phyloP scores from a whole-genome alignment of 345 rosid species.

The Gossypium longicalyx region DNA sequence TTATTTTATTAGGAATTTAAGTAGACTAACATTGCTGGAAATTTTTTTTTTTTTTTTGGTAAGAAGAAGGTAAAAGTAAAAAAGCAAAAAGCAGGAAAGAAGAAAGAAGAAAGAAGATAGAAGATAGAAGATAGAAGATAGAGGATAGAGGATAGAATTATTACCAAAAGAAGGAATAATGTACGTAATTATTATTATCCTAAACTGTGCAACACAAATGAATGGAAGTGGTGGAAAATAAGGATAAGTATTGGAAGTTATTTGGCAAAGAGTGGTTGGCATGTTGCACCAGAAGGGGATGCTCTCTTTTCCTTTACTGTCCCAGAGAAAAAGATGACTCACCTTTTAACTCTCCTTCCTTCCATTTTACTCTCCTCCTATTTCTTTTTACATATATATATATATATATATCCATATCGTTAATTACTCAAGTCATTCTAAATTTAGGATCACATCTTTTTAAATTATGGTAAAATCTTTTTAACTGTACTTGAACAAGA shows the following conservation, averaged over 20 bases:
- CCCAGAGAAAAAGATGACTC: constrained; percentile 3
- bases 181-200: neutral
- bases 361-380: neutral
- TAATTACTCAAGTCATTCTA: too few relatives aligned
- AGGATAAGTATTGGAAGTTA: constrained; percentile 14
- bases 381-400: too few relatives aligned
- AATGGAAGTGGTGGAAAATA: constrained; percentile 6
- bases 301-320: constrained; percentile 10
- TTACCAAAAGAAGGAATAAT: neutral
- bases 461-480: too few relatives aligned
- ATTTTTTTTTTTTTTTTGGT: neutral
- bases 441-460: too few relatives aligned
- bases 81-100: neutral
- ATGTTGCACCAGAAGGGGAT: constrained; percentile 13
- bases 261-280: constrained; percentile 28
- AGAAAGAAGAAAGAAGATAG: neutral
- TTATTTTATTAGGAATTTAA: neutral
- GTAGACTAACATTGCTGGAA: neutral
- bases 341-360: neutral
- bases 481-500: too few relatives aligned
- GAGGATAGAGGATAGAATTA: neutral
- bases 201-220: constrained; percentile 3
- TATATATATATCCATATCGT: too few relatives aligned
- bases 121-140: too few relatives aligned
- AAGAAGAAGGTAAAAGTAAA: neutral